phyloP scores from a whole-genome alignment of 1,284 basidiomycete species.

The Apiotrichum montevideense region DNA sequence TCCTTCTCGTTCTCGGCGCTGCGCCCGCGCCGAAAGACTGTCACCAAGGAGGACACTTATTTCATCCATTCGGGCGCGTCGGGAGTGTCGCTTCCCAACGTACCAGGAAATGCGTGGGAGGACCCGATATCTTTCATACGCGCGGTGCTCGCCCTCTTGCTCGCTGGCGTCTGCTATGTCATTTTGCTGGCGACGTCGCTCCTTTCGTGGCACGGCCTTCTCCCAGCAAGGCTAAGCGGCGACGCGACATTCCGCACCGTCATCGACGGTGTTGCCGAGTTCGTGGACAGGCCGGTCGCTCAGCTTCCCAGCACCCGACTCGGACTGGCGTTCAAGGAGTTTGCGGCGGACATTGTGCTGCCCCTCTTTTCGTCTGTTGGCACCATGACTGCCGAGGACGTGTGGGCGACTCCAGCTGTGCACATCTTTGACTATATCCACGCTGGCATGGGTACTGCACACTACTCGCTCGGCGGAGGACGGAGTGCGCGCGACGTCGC shows the following conservation, averaged over 20 bases:
- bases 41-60: conserved; percentile 47
- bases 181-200: conserved; percentile 54
- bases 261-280: conserved; percentile 15
- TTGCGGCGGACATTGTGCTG: conserved; percentile 54
- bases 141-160: conserved; percentile 45
- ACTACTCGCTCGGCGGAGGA: conserved; percentile 30
- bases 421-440: conserved; percentile 40
- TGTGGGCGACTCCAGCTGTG: conserved; percentile 25
- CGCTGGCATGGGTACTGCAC: conserved; percentile 32
- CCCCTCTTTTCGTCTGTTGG: conserved; percentile 68
- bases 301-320: conserved; percentile 17
- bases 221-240: conserved; percentile 13
- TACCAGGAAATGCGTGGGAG: conserved; percentile 25
- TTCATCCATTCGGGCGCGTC: conserved; percentile 63
- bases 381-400: conserved; percentile 48
- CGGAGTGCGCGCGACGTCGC: conserved; percentile 29
- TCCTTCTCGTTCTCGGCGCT: conserved; percentile 63
- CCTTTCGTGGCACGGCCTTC: conserved; percentile 48
- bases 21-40: background rate
- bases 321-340: conserved; percentile 51
- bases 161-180: conserved; percentile 53
- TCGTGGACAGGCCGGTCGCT: conserved; percentile 13
- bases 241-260: conserved; percentile 31
- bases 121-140: conserved; percentile 36
- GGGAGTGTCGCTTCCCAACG: conserved; percentile 52